Conservation (phyloP, 441 rosid genomes). For the Kokia cookei region DNA sequence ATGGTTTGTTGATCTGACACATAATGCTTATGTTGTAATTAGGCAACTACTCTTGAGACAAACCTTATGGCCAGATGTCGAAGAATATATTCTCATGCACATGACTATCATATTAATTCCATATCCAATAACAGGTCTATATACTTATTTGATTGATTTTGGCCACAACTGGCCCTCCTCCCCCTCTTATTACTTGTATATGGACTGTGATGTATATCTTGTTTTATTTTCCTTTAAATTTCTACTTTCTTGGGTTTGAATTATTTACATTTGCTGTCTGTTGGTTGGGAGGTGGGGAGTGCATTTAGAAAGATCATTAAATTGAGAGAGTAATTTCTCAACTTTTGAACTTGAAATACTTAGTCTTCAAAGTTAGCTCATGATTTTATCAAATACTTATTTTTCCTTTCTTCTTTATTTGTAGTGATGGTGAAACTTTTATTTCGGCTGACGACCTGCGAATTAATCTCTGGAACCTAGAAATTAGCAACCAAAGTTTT, state of each 20-base stretch:
- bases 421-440: constrained; percentile 93
- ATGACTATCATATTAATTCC: constrained; percentile 97
- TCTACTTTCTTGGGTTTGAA: not conserved
- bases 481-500: constrained; percentile 90
- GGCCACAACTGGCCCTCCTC: not conserved
- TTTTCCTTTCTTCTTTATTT: constrained; percentile 5
- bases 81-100: constrained; percentile 93
- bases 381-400: not conserved
- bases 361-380: not conserved
- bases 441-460: constrained; percentile 93
- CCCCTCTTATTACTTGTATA: not conserved
- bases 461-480: constrained; percentile 96
- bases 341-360: not conserved
- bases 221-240: not conserved
- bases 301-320: not conserved
- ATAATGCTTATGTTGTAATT: constrained; percentile 1
- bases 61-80: constrained; percentile 86
- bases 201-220: not conserved
- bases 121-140: constrained; percentile 88
- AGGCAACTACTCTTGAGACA: constrained; percentile 86
- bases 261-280: not conserved
- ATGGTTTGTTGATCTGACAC: not conserved
- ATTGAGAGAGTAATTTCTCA: not conserved
- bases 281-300: not conserved
- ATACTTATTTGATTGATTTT: not conserved